phyloP scores from a whole-genome alignment of 2,329 filamentous ascomycete genomes.

The Seiridium unicorne region DNA sequence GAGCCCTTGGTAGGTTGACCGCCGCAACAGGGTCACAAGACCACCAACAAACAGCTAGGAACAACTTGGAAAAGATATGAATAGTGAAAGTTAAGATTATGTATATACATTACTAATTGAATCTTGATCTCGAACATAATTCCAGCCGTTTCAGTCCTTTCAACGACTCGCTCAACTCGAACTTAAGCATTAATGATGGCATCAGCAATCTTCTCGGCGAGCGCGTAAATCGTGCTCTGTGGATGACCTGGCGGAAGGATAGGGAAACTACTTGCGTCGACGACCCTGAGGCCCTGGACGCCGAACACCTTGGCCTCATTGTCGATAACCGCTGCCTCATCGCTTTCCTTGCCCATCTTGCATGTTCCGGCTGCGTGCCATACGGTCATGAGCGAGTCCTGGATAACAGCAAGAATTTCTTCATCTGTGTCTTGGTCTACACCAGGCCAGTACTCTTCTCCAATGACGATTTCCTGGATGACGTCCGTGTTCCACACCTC shows the following conservation, averaged over 20 bases:
- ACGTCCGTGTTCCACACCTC: conserved; percentile 19
- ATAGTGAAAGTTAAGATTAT: no score
- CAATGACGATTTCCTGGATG: background rate
- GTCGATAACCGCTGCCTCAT: conserved; percentile 30
- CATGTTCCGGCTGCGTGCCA: conserved; percentile 14
- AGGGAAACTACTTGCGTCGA: conserved; percentile 27
- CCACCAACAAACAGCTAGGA: no score
- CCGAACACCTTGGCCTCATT: conserved; percentile 26
- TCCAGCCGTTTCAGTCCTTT: no score
- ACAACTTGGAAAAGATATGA: no score
- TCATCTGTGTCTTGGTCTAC: conserved; percentile 7
- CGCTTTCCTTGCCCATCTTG: conserved; percentile 26
- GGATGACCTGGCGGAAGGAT: conserved; percentile 24
- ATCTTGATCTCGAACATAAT: no score
- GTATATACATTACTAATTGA: no score
- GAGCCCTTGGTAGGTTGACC: no score
- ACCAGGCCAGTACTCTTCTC: conserved; percentile 13
- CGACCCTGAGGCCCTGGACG: conserved; percentile 26
- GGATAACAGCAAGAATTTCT: conserved; percentile 10
- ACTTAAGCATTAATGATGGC: conserved; percentile 9
- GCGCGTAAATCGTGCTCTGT: conserved; percentile 19
- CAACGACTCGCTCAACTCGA: background rate
- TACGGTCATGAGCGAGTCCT: conserved; percentile 9
- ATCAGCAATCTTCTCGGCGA: conserved; percentile 23
- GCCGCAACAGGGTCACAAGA: no score